These are phyloP conservation scores for Leptosphaerulina australis DNA, from an alignment of 2,329 filamentous ascomycete species.

Conservation along the genomic window DNA sequence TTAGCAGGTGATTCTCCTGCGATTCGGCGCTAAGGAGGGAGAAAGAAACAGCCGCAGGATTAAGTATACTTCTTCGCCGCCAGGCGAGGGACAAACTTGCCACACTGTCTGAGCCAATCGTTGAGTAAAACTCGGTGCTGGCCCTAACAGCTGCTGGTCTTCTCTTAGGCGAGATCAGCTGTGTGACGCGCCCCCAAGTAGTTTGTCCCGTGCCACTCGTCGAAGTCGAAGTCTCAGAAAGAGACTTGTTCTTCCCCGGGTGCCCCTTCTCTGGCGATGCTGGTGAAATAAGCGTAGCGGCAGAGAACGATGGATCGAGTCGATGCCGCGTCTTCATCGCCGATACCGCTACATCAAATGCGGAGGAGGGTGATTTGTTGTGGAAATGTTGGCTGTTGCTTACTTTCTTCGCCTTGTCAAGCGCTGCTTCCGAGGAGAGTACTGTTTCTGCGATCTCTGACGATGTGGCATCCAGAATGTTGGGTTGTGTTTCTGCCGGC, in stretches of 20 bases:
- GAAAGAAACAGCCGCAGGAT: slow-evolving; percentile 18
- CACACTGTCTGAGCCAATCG: slow-evolving; percentile 24
- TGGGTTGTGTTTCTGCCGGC: slow-evolving; percentile 39
- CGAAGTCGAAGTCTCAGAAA: slow-evolving; percentile 30
- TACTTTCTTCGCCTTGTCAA: slow-evolving; percentile 49
- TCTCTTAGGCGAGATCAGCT: slow-evolving; percentile 31
- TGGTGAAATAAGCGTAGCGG: slow-evolving; percentile 31
- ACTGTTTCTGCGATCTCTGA: slow-evolving; percentile 46
- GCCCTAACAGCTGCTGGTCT: slow-evolving; percentile 22
- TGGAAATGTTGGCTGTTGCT: slow-evolving; percentile 38
- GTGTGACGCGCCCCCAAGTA: slow-evolving; percentile 33
- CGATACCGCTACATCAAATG: slow-evolving; percentile 32
- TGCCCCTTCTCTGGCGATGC: slow-evolving; percentile 17
- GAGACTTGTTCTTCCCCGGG: slow-evolving; percentile 23
- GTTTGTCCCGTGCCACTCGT: slow-evolving; percentile 32
- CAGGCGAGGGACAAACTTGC: slow-evolving; percentile 42
- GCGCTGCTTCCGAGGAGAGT: slow-evolving; percentile 39
- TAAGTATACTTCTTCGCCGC: slow-evolving; percentile 37
- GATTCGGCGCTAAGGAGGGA: slow-evolving; percentile 10
- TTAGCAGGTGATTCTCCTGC: slow-evolving; percentile 25
- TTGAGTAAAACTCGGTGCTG: slow-evolving; percentile 26
- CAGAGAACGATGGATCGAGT: slow-evolving; percentile 30
- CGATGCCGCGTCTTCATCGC: slow-evolving; percentile 25
- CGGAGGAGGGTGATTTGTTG: slow-evolving; percentile 25
- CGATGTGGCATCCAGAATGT: slow-evolving; percentile 40